Conservation (phyloP, 176 grass and related monocot species). For the Cenchrus fungigraminus region DNA sequence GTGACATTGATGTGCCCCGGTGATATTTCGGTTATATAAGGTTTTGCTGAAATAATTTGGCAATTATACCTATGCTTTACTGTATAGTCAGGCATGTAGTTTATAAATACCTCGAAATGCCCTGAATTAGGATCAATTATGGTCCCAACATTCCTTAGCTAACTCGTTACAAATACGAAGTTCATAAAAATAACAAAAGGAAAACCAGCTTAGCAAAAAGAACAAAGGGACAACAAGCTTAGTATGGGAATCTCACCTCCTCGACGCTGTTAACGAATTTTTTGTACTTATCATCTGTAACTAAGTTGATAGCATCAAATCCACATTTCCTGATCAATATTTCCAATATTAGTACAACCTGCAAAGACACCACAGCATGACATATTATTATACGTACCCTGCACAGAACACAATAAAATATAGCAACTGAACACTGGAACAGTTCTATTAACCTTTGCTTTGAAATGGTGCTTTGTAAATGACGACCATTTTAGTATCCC, state of each 20-base stretch:
- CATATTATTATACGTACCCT: slow-evolving; percentile 14
- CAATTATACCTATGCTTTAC: not conserved
- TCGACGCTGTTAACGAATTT: slow-evolving; percentile 66
- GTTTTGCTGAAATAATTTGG: not conserved
- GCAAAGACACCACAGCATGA: slow-evolving; percentile 32
- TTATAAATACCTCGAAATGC: not conserved
- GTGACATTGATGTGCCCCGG: not conserved
- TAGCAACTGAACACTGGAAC: slow-evolving; percentile 16
- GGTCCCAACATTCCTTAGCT: not conserved
- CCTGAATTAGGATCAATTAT: not conserved
- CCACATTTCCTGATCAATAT: slow-evolving; percentile 96
- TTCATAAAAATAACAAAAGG: not conserved
- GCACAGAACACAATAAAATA: slow-evolving; percentile 29
- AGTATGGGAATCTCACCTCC: slow-evolving; percentile 52
- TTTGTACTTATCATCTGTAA: slow-evolving; percentile 74
- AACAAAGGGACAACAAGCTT: not conserved
- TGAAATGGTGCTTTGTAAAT: slow-evolving; percentile 87
- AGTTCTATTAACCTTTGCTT: slow-evolving; percentile 66
- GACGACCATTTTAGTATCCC: slow-evolving; percentile 79
- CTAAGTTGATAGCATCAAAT: slow-evolving; percentile 62
- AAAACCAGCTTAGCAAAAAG: not conserved
- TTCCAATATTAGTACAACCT: slow-evolving; percentile 84
- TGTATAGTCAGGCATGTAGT: not conserved
- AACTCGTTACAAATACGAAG: not conserved
- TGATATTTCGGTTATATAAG: not conserved